Base-by-base conservation (phyloP, 208 protist genomes). In the Leptomonas pyrrhocoris region DNA sequence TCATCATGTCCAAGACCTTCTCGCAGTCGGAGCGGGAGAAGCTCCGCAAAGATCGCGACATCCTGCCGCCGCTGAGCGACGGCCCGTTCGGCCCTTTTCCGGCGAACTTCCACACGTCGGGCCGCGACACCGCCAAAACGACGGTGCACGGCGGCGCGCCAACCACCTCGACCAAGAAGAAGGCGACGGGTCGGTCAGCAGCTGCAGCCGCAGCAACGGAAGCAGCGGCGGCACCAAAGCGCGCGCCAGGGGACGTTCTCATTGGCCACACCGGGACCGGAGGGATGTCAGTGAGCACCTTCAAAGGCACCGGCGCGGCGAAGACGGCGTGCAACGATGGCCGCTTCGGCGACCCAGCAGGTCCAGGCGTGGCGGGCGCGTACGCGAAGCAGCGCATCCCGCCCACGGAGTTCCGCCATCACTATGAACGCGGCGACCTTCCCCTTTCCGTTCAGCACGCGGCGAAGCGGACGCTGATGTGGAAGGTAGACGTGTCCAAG, bases 391-490 rank as follows among this genome's bases (percentile, higher is more conserved):
- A 92, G 59, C 71, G 68, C 45, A 93, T 96, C 51, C 84, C 85
- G 27, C 91, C 91, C 5, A 99, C 97, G 1, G 93, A 99, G 63
- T 99, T 99, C 77, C 87, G 98, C 28, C 86, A 84, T 13, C 98
- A 99, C 80, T 99, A 99, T 83, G 98, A 99, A 56, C 84, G 98
- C 25, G 98, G 98, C 23, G 98, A 99, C 81, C 79, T 99, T 21
- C 98, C 98, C 1, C 87, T 99, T 21, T 88, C 91, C 48, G 89
- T 99, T 48, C 93, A 98, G 73, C 98, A 99, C 77, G 68, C 80
- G 30, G 94, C 95, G 21, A 85, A 83, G 16, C 98, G 98, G 68
- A 86, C 88, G 31, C 92, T 99, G 36, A 82, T 94, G 28, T 99
- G 98, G 98, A 98, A 98, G 68, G 96, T 99, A 45, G 92, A 98